Evolutionary conservation across 108 stramenopile genomes (phyloP).

Genomic region (Cyclotella sp.): DNA sequence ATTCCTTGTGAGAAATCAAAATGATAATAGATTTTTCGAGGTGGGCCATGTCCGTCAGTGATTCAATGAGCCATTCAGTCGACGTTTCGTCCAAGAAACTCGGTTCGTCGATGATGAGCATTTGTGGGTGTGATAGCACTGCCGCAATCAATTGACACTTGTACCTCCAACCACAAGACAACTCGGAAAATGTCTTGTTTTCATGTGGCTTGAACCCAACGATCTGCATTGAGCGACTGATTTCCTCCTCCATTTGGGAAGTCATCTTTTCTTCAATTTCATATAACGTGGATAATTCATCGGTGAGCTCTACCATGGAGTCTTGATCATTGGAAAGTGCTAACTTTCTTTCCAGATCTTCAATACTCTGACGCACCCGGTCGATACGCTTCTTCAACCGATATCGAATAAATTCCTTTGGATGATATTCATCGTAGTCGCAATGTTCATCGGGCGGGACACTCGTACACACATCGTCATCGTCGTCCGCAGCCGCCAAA

Average conservation of each 20-base stretch:
- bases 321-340: background rate
- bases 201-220: constrained; percentile 42
- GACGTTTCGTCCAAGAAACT: constrained; percentile 65
- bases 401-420: constrained; percentile 16
- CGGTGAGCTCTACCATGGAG: constrained; percentile 26
- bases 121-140: constrained; percentile 55
- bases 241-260: constrained; percentile 25
- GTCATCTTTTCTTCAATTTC: constrained; percentile 45
- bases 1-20: constrained; percentile 72
- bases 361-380: background rate
- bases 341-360: constrained; percentile 1
- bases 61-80: constrained; percentile 53
- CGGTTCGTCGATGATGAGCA: constrained; percentile 71
- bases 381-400: background rate
- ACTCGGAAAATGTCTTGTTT: constrained; percentile 30
- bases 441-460: background rate
- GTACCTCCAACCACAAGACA: constrained; percentile 73
- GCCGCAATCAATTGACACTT: constrained; percentile 62
- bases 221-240: constrained; percentile 27
- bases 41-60: constrained; percentile 22
- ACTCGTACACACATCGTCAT: background rate
- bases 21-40: constrained; percentile 51
- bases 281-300: constrained; percentile 39
- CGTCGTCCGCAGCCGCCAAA: constrained; percentile 31
- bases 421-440: background rate